Evolutionary conservation across 2,329 filamentous ascomycete species (phyloP).

Genomic region (Stagonosporopsis chrysanthemi): DNA sequence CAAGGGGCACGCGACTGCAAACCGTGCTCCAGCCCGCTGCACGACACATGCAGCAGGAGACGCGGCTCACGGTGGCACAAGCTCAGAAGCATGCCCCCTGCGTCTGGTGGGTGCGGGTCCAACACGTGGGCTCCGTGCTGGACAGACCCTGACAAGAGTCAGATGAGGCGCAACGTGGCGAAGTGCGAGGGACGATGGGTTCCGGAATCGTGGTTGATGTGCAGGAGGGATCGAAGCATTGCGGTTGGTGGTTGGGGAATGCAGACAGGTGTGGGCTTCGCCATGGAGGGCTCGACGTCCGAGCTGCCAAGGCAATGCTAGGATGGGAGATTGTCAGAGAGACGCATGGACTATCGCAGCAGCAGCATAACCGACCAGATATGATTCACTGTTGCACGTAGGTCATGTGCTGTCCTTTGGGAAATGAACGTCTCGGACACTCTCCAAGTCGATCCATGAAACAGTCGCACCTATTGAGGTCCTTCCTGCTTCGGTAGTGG

Average conservation of each 20-base stretch:
- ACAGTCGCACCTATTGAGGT: slow-evolving; percentile 3
- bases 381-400: not conserved
- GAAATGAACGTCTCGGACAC: slow-evolving; percentile 14
- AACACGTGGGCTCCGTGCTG: slow-evolving; percentile 17
- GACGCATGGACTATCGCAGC: slow-evolving; percentile 1
- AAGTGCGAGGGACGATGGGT: slow-evolving; percentile 12
- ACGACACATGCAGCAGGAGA: slow-evolving; percentile 19
- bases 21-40: slow-evolving; percentile 21
- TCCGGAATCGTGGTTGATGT: slow-evolving; percentile 20
- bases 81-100: slow-evolving; percentile 8
- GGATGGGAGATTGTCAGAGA: slow-evolving; percentile 3
- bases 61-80: slow-evolving; percentile 13
- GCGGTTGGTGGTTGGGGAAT: not conserved
- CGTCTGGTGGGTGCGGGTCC: slow-evolving; percentile 13
- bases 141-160: slow-evolving; percentile 10
- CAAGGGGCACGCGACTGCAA: slow-evolving; percentile 14
- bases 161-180: slow-evolving; percentile 14
- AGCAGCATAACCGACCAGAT: not conserved
- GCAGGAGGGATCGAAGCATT: slow-evolving; percentile 13
- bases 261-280: slow-evolving; percentile 8
- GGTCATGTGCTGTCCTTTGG: slow-evolving; percentile 4
- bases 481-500: slow-evolving; percentile 17
- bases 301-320: not conserved
- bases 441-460: slow-evolving; percentile 8
- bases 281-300: not conserved